A percentile compares a stretch with the other conserved stretches of the same genome.
Conservation (phyloP, 2,329 filamentous ascomycete species). For the Aspergillus sp. region DNA sequence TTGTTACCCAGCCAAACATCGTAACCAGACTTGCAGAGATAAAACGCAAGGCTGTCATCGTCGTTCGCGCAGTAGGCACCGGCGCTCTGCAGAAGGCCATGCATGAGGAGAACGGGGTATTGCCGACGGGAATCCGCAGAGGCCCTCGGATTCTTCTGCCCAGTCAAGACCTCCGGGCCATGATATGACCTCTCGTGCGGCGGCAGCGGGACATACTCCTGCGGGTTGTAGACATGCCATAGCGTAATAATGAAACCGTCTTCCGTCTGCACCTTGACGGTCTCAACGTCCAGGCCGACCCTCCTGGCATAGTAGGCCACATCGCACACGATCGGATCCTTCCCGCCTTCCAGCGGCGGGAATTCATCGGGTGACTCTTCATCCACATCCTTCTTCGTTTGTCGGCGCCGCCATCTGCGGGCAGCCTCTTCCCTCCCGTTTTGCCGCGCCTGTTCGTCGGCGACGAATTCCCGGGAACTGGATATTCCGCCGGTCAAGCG, state of each 20-base stretch:
- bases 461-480: constrained; percentile 57
- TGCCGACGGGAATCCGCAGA: constrained; percentile 12
- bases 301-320: constrained; percentile 77
- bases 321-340: constrained; percentile 68
- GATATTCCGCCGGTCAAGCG: constrained; percentile 53
- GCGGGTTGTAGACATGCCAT: constrained; percentile 83
- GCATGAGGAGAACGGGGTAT: constrained; percentile 79
- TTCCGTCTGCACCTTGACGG: constrained; percentile 78
- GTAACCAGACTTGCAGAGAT: constrained; percentile 81
- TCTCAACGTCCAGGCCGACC: constrained; percentile 78
- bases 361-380: constrained; percentile 43
- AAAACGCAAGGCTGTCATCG: constrained; percentile 82
- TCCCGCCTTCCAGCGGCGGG: constrained; percentile 67
- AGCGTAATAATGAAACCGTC: constrained; percentile 85
- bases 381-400: constrained; percentile 33
- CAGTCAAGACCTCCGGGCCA: constrained; percentile 55
- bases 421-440: constrained; percentile 49
- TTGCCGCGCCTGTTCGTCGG: constrained; percentile 58
- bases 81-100: constrained; percentile 77
- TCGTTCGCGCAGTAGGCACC: constrained; percentile 87
- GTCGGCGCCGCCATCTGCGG: constrained; percentile 49
- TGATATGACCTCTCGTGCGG: constrained; percentile 35
- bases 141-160: constrained; percentile 21
- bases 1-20: constrained; percentile 97
- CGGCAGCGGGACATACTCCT: constrained; percentile 54